Percentiles rank a stretch among this genome's conserved stretches.
Evolutionary conservation across 139 green algal species (phyloP).

Genomic region (Zygnema circumcarinatum): DNA sequence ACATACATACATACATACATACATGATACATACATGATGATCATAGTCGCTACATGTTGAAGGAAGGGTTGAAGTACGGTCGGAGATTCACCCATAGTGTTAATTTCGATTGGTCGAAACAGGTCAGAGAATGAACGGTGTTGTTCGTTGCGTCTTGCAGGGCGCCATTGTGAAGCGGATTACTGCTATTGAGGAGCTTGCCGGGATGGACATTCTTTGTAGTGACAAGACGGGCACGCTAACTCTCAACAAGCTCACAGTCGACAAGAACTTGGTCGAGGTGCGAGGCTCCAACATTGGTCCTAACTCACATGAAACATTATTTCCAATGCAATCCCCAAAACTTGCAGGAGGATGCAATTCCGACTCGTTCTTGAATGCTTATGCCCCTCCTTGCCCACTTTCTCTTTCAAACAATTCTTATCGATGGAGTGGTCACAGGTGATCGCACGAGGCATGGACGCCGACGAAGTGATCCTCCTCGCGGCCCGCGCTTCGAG

Average conservation of each 20-base stretch:
- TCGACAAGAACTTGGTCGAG: slow-evolving; percentile 64
- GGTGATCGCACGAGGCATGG: too few species aligned
- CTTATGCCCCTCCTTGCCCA: neutral
- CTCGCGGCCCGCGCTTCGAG: slow-evolving; percentile 72
- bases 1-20: too few species aligned
- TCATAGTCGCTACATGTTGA: too few species aligned
- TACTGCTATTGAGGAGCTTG: slow-evolving; percentile 88
- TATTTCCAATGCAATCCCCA: too few species aligned
- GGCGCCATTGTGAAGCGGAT: slow-evolving; percentile 88
- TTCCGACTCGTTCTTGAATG: slow-evolving; percentile 3
- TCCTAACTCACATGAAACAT: too few species aligned
- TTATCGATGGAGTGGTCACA: too few species aligned
- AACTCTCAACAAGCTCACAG: slow-evolving; percentile 89
- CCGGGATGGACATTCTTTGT: slow-evolving; percentile 90
- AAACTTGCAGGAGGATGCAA: too few species aligned
- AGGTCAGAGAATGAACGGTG: too few species aligned
- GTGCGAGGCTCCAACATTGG: neutral
- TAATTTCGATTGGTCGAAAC: too few species aligned
- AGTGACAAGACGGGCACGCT: slow-evolving; percentile 88
- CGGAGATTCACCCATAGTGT: too few species aligned
- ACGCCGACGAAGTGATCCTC: slow-evolving; percentile 61
- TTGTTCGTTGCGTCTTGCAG: slow-evolving; percentile 1
- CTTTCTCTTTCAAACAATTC: neutral
- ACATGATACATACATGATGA: too few species aligned
- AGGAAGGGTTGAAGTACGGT: too few species aligned